Conservation (phyloP, 306 rosid species). For the Geum urbanum region DNA sequence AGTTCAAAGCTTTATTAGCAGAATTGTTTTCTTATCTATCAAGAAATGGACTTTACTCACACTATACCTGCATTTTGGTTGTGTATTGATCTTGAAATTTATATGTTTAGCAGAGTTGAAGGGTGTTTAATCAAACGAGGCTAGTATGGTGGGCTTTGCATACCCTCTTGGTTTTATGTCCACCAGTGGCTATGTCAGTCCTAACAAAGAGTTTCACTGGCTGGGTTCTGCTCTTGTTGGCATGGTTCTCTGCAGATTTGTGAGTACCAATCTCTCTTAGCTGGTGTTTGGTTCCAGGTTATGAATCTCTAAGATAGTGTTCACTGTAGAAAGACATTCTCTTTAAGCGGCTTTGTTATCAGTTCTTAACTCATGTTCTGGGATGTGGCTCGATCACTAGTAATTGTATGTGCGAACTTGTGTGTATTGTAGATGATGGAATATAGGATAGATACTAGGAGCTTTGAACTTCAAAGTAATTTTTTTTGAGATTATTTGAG, state of each 20-base stretch:
- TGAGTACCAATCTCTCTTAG: constrained; percentile 37
- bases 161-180: constrained; percentile 30
- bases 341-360: constrained; percentile 1
- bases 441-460: not conserved
- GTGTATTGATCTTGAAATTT: constrained; percentile 3
- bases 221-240: constrained; percentile 54
- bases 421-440: not conserved
- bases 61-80: not conserved
- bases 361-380: not conserved
- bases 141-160: constrained; percentile 41
- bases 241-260: constrained; percentile 57
- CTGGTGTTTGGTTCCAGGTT: not conserved
- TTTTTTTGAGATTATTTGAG: not conserved
- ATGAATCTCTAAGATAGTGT: not conserved
- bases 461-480: not conserved
- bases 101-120: constrained; percentile 12
- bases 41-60: not conserved
- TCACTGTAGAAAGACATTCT: not conserved
- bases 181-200: constrained; percentile 31
- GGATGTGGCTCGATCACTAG: not conserved
- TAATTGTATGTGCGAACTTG: not conserved
- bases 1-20: not conserved
- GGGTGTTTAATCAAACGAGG: constrained; percentile 6
- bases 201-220: constrained; percentile 56
- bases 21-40: not conserved